Evolutionary conservation across 108 stramenopile genomes (phyloP).

Genomic region (Skeletonema tropicum): DNA sequence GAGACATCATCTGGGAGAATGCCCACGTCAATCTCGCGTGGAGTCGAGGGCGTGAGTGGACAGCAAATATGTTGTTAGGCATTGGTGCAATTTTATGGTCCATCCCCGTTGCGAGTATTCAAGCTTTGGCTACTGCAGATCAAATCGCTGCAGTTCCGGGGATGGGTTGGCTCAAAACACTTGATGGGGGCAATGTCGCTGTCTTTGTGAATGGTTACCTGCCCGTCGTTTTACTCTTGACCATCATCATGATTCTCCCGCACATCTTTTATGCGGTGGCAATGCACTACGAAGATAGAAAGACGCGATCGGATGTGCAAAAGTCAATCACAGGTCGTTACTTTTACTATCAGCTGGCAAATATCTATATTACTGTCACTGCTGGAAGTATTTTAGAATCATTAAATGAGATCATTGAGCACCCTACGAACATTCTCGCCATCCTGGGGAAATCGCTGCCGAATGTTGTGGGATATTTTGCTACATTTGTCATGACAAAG

Average conservation of each 20-base stretch:
- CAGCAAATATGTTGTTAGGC: constrained; percentile 67
- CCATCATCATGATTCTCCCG: constrained; percentile 78
- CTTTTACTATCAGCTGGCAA: constrained; percentile 91
- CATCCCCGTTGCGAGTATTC: constrained; percentile 83
- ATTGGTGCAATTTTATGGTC: constrained; percentile 88
- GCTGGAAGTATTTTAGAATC: constrained; percentile 80
- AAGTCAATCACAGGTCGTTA: constrained; percentile 80
- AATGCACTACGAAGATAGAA: constrained; percentile 74
- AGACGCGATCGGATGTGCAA: constrained; percentile 82
- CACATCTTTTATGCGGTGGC: constrained; percentile 81
- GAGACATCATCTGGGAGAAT: constrained; percentile 89
- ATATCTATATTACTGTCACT: constrained; percentile 89
- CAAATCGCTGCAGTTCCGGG: constrained; percentile 47
- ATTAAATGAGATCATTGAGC: constrained; percentile 80
- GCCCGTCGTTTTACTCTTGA: constrained; percentile 84
- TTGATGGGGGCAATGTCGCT: constrained; percentile 60
- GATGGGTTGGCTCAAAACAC: constrained; percentile 40
- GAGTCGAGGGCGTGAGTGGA: constrained; percentile 60
- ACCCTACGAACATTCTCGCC: constrained; percentile 69
- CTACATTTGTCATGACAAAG: constrained; percentile 86
- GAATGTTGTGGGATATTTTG: constrained; percentile 87
- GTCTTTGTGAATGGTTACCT: constrained; percentile 87
- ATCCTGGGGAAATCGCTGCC: constrained; percentile 80
- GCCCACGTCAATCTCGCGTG: constrained; percentile 63
- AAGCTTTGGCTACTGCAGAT: constrained; percentile 79